Evolutionary conservation across 2,329 filamentous ascomycete genomes (phyloP).

Genomic region (Fusarium redolens): DNA sequence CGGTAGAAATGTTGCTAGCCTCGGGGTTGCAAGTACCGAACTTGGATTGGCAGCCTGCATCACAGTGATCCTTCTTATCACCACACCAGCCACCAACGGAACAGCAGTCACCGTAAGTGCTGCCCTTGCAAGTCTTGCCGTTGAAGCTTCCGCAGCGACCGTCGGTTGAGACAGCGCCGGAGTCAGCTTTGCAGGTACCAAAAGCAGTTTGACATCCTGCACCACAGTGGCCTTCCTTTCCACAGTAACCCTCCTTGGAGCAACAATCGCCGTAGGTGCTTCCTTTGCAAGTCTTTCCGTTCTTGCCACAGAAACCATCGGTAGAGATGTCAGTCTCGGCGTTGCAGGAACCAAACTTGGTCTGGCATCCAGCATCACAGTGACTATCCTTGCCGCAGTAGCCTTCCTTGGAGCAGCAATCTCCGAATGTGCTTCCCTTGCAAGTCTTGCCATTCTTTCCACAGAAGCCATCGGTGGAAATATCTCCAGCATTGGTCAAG

Average conservation of each 20-base stretch:
- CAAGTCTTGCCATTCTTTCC: slow-evolving; percentile 4
- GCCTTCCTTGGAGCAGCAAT: background rate
- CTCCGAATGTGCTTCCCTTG: background rate
- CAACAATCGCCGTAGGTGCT: background rate
- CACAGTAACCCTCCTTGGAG: background rate
- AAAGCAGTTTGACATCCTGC: background rate
- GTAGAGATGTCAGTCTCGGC: no score
- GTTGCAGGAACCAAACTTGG: no score
- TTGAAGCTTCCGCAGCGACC: background rate
- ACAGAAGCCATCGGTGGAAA: background rate
- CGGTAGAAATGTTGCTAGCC: background rate
- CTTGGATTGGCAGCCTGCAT: background rate
- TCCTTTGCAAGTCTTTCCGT: no score
- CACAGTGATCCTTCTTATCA: background rate
- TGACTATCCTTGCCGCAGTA: background rate
- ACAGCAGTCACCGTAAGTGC: background rate
- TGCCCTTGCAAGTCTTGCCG: slow-evolving; percentile 1
- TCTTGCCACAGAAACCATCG: background rate
- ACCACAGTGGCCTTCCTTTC: background rate
- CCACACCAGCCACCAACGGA: background rate
- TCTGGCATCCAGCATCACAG: no score
- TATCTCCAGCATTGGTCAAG: background rate
- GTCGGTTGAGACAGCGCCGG: background rate
- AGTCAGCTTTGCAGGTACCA: background rate
- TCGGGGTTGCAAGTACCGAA: background rate